A percentile compares a stretch with the other conserved stretches of the same genome.
phyloP scores from a whole-genome alignment of 768 basidiomycete species.

The Hortiboletus flavorubellus region DNA sequence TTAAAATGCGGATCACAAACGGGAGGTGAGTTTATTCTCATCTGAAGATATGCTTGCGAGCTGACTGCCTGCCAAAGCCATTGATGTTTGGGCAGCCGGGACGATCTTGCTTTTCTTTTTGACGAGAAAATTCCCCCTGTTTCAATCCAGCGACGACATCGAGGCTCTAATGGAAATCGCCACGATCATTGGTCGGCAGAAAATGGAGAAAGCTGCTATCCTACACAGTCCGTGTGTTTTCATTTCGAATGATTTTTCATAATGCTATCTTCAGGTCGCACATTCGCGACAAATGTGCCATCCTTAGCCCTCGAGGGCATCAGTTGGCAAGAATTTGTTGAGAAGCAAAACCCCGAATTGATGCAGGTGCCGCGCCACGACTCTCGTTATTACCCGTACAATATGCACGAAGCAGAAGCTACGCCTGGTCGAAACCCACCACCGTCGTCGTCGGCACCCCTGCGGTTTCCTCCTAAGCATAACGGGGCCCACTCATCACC shows the following conservation, averaged over 20 bases:
- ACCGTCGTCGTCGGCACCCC: conserved; percentile 34
- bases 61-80: conserved; percentile 50
- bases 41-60: background rate
- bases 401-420: conserved; percentile 24
- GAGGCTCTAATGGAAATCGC: conserved; percentile 97
- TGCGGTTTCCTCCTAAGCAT: conserved; percentile 21
- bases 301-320: conserved; percentile 63
- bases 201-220: conserved; percentile 82
- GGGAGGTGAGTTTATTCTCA: conserved; percentile 59
- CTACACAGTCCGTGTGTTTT: conserved; percentile 70
- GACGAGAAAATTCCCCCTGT: conserved; percentile 87
- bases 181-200: conserved; percentile 73
- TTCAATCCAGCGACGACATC: conserved; percentile 90
- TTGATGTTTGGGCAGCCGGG: conserved; percentile 96
- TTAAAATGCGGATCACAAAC: conserved; percentile 92
- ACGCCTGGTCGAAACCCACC: conserved; percentile 25
- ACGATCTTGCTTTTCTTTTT: conserved; percentile 92
- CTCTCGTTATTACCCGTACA: conserved; percentile 54
- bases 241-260: background rate
- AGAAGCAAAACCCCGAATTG: conserved; percentile 71
- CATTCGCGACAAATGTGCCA: conserved; percentile 88
- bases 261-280: conserved; percentile 58
- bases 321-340: conserved; percentile 72
- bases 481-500: conserved; percentile 18
- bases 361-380: conserved; percentile 50